Conservation (phyloP, 371 early-diverging fungal genomes). For the Nosema muscidifuracis region DNA sequence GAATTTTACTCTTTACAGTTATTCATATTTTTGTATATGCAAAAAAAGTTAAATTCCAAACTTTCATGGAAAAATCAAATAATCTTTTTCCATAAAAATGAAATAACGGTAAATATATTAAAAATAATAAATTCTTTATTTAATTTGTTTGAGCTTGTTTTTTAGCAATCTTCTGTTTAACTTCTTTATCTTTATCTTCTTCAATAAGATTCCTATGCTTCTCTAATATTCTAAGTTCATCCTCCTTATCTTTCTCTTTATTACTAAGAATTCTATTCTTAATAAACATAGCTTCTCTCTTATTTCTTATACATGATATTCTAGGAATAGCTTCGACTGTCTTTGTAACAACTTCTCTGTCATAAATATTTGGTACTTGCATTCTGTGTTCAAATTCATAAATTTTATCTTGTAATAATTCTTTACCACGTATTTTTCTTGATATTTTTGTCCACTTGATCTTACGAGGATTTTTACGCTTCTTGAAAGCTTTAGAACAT, state of each 20-base stretch:
- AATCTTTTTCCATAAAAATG: too few species aligned
- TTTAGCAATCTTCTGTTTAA: background rate
- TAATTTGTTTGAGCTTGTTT: slow-evolving; percentile 15
- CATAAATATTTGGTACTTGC: slow-evolving; percentile 86
- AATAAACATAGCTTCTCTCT: slow-evolving; percentile 54
- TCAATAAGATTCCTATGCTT: slow-evolving; percentile 40
- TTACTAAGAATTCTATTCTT: slow-evolving; percentile 57
- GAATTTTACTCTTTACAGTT: too few species aligned
- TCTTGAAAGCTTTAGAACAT: slow-evolving; percentile 96
- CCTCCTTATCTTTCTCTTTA: slow-evolving; percentile 52
- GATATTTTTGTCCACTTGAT: slow-evolving; percentile 97
- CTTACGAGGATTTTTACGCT: slow-evolving; percentile 97
- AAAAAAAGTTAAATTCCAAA: too few species aligned
- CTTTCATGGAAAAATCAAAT: too few species aligned
- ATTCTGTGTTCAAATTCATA: slow-evolving; percentile 92
- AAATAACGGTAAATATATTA: too few species aligned
- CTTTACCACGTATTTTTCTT: slow-evolving; percentile 88
- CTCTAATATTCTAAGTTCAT: slow-evolving; percentile 49
- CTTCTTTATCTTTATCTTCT: background rate
- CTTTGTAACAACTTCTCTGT: slow-evolving; percentile 81
- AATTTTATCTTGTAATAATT: slow-evolving; percentile 68
- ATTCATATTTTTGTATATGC: too few species aligned
- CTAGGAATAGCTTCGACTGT: slow-evolving; percentile 68
- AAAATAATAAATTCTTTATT: too few species aligned
- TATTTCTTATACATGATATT: slow-evolving; percentile 43